Base-by-base conservation (phyloP, 1,284 basidiomycete species). In the Tilletia setariae region DNA sequence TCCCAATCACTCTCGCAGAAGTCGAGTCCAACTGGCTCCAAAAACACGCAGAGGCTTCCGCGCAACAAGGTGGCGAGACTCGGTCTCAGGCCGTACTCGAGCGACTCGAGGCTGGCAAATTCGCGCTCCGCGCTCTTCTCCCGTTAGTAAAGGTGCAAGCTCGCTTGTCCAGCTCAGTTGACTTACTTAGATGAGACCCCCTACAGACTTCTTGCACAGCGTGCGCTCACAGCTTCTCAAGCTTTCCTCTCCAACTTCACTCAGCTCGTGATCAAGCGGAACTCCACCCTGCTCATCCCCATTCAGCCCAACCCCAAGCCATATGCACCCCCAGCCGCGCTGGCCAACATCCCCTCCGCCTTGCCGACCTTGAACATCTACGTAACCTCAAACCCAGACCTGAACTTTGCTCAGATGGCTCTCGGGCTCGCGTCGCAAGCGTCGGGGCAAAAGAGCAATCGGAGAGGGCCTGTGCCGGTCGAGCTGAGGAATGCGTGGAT, bases 331-430 rank as follows among this genome's bases (percentile, higher is more conserved):
- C 76, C 77, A 4, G 46, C 75, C 4, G 35, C 71, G 6, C 35
- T 71, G 19, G 66, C 67, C 2, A 43, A 63, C 28, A 32, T 59
- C 40, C 44, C 72, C 13, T 23, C 56, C 8, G 56, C 56, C 30
- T 30, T 61, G 15, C 56, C 56, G 7, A 30, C 23, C 30, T 35
- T 61, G 28, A 59, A 72, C 44, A 74, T 82, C 30, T 79, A 73
- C 69, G 66, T 79, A n/a, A 79, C 79, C 8, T 78, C 73, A 11
- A 80, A 72, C 53, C 69, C 79, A 2, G 76, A 77, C 21, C 71
- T 81, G 40, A 82, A 82, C 73, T 80, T 81, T 63, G 46, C 66
- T 16, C 80, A 82, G 64, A 77, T 79, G 68, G 75, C 74, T 19
- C 70, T 79, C 0, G 76, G 75, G 0, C 77, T 80, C 19, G 73